Evolutionary conservation across 2,329 filamentous ascomycete genomes (phyloP), one percentile per base, ranked within the genome.

Genomic region (Cordyceps pruinosa): DNA sequence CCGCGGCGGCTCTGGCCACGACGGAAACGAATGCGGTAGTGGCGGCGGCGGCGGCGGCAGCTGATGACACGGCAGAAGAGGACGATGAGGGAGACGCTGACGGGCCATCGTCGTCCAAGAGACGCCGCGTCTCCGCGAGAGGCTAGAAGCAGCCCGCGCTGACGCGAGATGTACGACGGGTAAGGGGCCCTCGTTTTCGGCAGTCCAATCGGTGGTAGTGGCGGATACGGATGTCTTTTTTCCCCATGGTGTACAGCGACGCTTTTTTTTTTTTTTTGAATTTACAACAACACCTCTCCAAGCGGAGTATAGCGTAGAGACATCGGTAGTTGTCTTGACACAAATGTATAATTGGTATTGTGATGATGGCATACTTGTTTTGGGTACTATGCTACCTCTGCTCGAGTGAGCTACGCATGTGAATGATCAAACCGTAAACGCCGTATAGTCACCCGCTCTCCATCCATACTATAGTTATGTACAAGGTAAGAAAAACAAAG

Each of bases 61-160:
- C 45, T 5, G 77, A 79, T 48, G 73, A 75, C 56, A 78, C 72
- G 25, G 74, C 71, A 2, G 78, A 79, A 56, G 77, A 80, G 15
- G 76, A 79, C 47, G 78, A 80, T 48, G 77, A 80, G 3, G 74
- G 71, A 3, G 78, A 81, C 45, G 73, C 66, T 7, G 71, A 72
- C 25, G 60, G 63, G 1, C 58, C 65, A 12, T 69, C 68, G 23
- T 67, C 68, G 28, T 64, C 67, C 4, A 74, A 75, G 61, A 68
- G 71, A 57, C 63, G 72, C 56, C 72, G 71, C 46, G 63, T 73
- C 34, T 67, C 65, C 45, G 66, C 66, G 21, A 69, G 72, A 62
- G 67, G 65, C 47, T 74, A 68, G 64, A 60, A 34, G 59, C 62
- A 55, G 15, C 48, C 58, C 30, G 23, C 47, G 37, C 10, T 39